Percentiles rank a stretch among this genome's conserved stretches.
phyloP scores from a whole-genome alignment of 1,284 basidiomycete species.

The Phylloboletellus chloephorus region DNA sequence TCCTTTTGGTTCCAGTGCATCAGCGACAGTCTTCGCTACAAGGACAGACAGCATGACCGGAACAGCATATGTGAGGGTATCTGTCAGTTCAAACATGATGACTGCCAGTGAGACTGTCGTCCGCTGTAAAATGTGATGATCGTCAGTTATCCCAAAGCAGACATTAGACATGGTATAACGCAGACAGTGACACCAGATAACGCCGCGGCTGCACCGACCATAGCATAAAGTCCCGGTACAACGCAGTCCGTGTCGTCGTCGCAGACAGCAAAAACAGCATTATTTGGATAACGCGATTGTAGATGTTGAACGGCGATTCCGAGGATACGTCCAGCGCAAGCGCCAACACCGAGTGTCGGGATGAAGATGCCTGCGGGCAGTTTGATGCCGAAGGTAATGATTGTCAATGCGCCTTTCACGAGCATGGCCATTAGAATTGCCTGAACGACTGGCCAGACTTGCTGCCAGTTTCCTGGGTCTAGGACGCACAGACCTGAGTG shows the following conservation, averaged over 20 bases:
- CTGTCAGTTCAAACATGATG: conserved; percentile 98
- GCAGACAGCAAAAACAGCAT: conserved; percentile 63
- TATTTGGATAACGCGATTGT: conserved; percentile 62
- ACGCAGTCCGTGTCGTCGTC: conserved; percentile 62
- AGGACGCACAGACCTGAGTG: conserved; percentile 70
- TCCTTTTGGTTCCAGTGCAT: conserved; percentile 89
- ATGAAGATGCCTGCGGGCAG: conserved; percentile 96
- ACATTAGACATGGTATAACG: conserved; percentile 7
- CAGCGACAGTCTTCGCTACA: conserved; percentile 90
- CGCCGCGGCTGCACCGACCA: conserved; percentile 87
- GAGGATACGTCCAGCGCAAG: conserved; percentile 86
- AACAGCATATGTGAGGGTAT: conserved; percentile 90
- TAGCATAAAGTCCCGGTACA: conserved; percentile 84
- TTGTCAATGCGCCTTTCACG: conserved; percentile 79
- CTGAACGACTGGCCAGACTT: conserved; percentile 63
- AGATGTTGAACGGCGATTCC: conserved; percentile 82
- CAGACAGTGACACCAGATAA: conserved; percentile 83
- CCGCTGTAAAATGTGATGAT: conserved; percentile 40
- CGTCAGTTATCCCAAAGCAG: conserved; percentile 10
- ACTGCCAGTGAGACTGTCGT: conserved; percentile 92
- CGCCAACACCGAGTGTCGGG: conserved; percentile 94
- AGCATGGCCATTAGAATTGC: conserved; percentile 72
- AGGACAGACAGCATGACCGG: conserved; percentile 91
- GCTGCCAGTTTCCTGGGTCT: conserved; percentile 50
- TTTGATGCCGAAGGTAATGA: conserved; percentile 93